Base-by-base conservation (phyloP, 768 basidiomycete genomes). In the Mycena metata region DNA sequence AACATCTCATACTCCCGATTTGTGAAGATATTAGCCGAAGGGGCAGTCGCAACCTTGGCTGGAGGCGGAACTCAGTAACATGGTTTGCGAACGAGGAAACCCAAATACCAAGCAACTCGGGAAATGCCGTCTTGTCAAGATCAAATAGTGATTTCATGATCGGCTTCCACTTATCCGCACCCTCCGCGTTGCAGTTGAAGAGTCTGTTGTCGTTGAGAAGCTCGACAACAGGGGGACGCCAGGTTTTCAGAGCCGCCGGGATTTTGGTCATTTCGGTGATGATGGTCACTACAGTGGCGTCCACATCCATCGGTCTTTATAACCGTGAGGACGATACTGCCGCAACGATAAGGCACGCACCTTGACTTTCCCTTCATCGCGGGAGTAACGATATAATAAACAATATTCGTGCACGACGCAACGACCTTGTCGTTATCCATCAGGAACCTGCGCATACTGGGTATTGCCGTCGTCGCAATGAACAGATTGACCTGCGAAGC, bases 1-100 rank as follows among this genome's bases (percentile, higher is more conserved):
- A 95, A 81, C 88, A 93, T 96, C 80, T 99, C 98, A 62, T 96
- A 94, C 76, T 99, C 98, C 51, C 93, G 85, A 75, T 96, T 99
- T 35, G 95, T 92, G 79, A 99, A 99, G 61, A 99, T 98, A 74
- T 98, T 99, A 21, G 95, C 91, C 0, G 96, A 97, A 1, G 98
- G 92, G 0, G 91, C 89, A 3, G 93, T 90, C 1, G 93, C 90
- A 59, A 97, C 89, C 81, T 88, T 89, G 76, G 90, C 97, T 86
- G 46, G 30, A 26, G 75, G 43, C 30, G 23, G 21, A 47, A 51
- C 13, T 68, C 57, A 51, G 57, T 57, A 78, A 35, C n/a, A 77
- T 77, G 79, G 67, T 80, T 39, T 77, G n/a, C 64, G 62, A 46
- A 76, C 77, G 62, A 79, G 73, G 19, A 15, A 30, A 75, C 76